Evolutionary conservation across 345 rosid species (phyloP).

Genomic region (Murraya koenigii): DNA sequence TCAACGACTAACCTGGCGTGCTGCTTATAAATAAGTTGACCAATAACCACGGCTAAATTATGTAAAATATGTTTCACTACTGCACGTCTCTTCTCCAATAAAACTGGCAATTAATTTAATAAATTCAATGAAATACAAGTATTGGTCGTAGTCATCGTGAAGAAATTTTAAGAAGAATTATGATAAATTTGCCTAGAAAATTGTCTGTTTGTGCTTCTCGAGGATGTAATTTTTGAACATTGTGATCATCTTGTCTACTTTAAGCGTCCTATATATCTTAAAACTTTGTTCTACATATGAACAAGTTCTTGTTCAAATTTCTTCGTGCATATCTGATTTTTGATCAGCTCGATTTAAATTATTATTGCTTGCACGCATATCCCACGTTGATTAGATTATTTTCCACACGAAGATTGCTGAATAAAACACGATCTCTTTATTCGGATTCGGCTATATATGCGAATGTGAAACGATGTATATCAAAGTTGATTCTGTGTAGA

Average conservation of each 20-base stretch:
- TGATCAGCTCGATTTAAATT: neutral
- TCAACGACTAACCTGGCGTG: neutral
- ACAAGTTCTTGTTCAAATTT: neutral
- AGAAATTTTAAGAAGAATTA: neutral
- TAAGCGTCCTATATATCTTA: neutral
- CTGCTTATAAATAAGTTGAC: neutral
- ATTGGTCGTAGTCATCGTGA: neutral
- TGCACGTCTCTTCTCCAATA: slow-evolving; percentile 8
- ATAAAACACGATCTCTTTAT: neutral
- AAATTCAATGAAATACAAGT: too few species aligned
- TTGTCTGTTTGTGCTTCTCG: neutral
- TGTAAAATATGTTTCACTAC: neutral
- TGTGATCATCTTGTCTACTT: neutral
- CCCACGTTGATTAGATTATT: neutral
- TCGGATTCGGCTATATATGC: neutral
- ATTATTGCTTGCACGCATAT: slow-evolving; percentile 3
- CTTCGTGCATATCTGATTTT: neutral
- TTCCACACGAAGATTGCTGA: neutral
- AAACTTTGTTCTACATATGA: neutral
- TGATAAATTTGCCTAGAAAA: too few species aligned
- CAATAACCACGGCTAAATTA: neutral
- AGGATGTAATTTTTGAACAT: neutral
- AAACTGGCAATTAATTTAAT: neutral
- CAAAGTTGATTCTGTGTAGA: neutral
- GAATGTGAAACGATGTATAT: neutral